Conservation (phyloP, 2,329 filamentous ascomycete species). For the Ceratocystis alfenasii region DNA sequence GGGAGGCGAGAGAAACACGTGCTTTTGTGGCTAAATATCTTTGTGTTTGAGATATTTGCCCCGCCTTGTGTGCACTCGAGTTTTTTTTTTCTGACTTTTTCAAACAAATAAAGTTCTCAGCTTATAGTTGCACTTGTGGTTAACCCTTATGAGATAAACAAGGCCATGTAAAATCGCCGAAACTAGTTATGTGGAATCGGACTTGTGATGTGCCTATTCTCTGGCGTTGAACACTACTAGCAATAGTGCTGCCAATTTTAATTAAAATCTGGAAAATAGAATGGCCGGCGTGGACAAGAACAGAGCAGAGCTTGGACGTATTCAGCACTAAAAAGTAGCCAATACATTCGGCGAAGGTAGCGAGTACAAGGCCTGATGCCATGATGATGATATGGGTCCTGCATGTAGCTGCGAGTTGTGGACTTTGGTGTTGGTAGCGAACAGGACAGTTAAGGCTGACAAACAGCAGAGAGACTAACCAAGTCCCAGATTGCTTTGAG, state of each 20-base stretch:
- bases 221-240: not conserved
- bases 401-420: not conserved
- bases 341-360: too few species aligned
- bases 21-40: conserved; percentile 7
- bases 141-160: not conserved
- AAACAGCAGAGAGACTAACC: not conserved
- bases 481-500: not conserved
- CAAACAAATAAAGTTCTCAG: not conserved
- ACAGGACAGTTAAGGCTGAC: not conserved
- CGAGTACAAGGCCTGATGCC: not conserved
- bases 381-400: not conserved
- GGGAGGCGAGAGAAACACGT: conserved; percentile 13
- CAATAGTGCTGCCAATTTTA: not conserved
- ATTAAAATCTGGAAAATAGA: not conserved
- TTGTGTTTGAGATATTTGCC: not conserved
- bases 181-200: not conserved
- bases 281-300: not conserved
- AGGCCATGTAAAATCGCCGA: not conserved
- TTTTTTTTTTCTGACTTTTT: not conserved
- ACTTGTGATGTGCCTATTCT: not conserved
- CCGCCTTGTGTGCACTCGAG: conserved; percentile 1
- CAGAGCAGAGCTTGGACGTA: conserved; percentile 1
- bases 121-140: not conserved
- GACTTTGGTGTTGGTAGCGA: not conserved
- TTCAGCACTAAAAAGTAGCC: not conserved